phyloP scores from a whole-genome alignment of 768 basidiomycete species.

The Pleurotus ostreatus region DNA sequence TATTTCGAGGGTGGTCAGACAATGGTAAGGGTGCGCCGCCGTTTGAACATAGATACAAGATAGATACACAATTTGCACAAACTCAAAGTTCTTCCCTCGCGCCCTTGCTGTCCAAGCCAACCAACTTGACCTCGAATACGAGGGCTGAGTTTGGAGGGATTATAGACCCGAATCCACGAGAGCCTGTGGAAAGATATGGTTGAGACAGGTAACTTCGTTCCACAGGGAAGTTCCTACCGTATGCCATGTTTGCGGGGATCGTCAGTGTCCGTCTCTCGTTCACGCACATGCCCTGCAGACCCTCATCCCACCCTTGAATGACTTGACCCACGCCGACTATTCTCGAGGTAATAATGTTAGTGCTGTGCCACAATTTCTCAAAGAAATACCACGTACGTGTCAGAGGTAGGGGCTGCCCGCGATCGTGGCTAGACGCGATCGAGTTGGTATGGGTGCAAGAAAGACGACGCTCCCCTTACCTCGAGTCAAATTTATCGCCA shows the following conservation, averaged over 20 bases:
- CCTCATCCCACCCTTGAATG: slow-evolving; percentile 83
- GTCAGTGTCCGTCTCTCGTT: slow-evolving; percentile 86
- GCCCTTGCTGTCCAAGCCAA: slow-evolving; percentile 48
- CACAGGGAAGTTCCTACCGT: slow-evolving; percentile 56
- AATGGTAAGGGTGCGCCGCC: no score
- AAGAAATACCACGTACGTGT: slow-evolving; percentile 51
- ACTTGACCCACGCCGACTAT: slow-evolving; percentile 79
- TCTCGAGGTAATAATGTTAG: not conserved
- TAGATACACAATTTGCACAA: not conserved
- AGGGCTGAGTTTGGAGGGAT: slow-evolving; percentile 81
- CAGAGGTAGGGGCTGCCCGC: slow-evolving; percentile 70
- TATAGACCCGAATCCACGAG: slow-evolving; percentile 66
- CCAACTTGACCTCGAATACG: slow-evolving; percentile 84
- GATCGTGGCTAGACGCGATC: slow-evolving; percentile 51
- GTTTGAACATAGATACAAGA: not conserved
- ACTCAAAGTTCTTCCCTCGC: slow-evolving; percentile 53
- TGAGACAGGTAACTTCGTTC: not conserved
- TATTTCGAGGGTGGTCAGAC: no score
- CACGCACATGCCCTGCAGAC: slow-evolving; percentile 81
- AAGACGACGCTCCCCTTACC: slow-evolving; percentile 36
- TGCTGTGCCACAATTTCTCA: not conserved
- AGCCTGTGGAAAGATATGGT: slow-evolving; percentile 37
- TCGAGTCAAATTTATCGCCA: slow-evolving; percentile 89
- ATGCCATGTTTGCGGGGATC: slow-evolving; percentile 77
- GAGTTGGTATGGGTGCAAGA: no score